phyloP scores from a whole-genome alignment of 352 stramenopile genomes.

The Plasmopara halstedii region DNA sequence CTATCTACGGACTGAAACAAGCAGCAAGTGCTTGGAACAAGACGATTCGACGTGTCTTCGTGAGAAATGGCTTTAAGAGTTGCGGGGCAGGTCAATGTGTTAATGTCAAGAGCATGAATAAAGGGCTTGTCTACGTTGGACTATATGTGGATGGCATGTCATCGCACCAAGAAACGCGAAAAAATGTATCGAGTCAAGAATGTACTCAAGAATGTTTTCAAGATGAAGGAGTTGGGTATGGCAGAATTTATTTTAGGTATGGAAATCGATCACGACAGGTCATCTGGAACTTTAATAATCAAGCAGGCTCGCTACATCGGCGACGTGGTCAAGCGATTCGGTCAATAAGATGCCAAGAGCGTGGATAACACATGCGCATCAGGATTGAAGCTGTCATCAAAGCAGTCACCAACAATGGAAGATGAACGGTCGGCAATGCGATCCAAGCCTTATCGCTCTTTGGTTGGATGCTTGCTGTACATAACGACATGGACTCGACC shows the following conservation, averaged over 20 bases:
- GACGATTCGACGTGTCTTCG: too few species aligned
- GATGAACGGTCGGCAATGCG: too few species aligned
- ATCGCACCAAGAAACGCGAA: neutral
- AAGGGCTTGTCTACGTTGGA: neutral
- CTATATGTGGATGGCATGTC: neutral
- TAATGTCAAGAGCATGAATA: neutral
- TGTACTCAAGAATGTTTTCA: neutral
- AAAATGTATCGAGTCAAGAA: neutral
- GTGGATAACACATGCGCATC: too few species aligned
- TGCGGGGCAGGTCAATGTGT: neutral
- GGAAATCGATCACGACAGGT: neutral
- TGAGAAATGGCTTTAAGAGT: too few species aligned
- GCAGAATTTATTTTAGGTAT: neutral
- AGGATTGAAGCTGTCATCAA: too few species aligned
- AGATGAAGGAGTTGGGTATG: neutral
- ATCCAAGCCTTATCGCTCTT: neutral
- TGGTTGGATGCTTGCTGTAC: neutral
- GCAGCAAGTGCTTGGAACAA: too few species aligned
- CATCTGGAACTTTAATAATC: neutral
- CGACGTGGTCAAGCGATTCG: too few species aligned
- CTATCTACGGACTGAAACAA: neutral
- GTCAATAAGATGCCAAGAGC: too few species aligned
- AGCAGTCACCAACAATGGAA: too few species aligned
- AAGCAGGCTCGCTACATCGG: too few species aligned
- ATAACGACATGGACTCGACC: too few species aligned